Evolutionary conservation across 768 basidiomycete genomes (phyloP), one percentile per base, ranked within the genome.

Genomic region (Leccinum longicurvipes): DNA sequence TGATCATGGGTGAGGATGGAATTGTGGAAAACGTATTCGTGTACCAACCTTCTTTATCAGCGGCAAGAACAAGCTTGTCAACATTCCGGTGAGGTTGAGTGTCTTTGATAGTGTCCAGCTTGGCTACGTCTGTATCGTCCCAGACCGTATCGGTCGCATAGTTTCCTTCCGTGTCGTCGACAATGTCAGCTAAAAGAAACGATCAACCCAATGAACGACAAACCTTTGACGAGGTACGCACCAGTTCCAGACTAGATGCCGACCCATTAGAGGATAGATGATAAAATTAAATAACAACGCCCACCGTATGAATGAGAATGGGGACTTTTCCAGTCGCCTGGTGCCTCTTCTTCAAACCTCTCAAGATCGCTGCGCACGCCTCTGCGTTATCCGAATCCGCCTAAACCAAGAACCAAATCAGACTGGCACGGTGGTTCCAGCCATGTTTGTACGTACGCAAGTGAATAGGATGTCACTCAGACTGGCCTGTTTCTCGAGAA

Each of bases 231-330:
- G 14, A 23, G 21, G 28, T 39, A 17, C 69, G 39, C 51, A 79
- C 81, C 81, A 19, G 76, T 79, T 12, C 82, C 81, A 46, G 82
- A 83, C 80, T 83, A 50, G 6, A 24, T 2, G 6, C 14, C 8
- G 25, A 21, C n/a, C 1, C 3, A 4, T 63, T 8, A 54, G 39
- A n/a, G 2, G 6, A 6, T 4, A 31, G 6, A 11, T 19, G 15
- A n/a, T 31, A 14, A 7, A 34, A 10, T 10, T 1, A 19, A 24
- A 36, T 9, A 9, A n/a, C 39, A 17, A 6, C 2, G 68, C 83
- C 60, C 61, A 84, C 86, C 0, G 85, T 86, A 62, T 89, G 83
- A 17, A 89, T 85, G 10, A 83, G 73, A 54, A 76, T 74, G 6
- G 83, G 77, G 2, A 67, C 63, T 3, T 64, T 71, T 3, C 80